Evolutionary conservation across 768 basidiomycete species (phyloP), one percentile per base, ranked within the genome.

Genomic region (Nidularia pulvinata): DNA sequence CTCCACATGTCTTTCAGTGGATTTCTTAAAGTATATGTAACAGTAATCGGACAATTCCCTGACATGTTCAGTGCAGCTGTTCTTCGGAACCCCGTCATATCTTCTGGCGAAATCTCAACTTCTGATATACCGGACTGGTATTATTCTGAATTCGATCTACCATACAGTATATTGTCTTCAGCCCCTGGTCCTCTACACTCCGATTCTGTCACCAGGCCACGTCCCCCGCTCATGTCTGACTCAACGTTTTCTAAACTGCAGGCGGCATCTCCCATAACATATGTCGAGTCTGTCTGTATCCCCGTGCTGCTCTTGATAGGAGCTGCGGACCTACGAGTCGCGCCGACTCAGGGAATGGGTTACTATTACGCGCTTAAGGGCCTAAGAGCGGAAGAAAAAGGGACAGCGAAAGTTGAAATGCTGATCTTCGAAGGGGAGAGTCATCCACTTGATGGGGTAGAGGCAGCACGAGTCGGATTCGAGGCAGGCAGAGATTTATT

Each of bases 101-200:
- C 83, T 3, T 74, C 72, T 0, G 84, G 84, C 9, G 82, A 85
- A 46, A 66, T 84, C 32, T 66, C 79, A 1, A 70, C 69, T 0
- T 80, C 80, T 1, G 89, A 91, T 55, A 89, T 91, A 42, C 80
- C 85, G 6, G 88, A 90, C 59, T 91, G 88, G 88, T 78, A 75
- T 49, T 81, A 69, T 54, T 61, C 74, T 13, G 79, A 81, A 59
- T 77, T 74, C 55, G 68, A 82, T 63, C 56, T 81, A 33, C 59
- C 56, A 65, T 78, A 73, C 58, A 64, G 68, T 30, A 44, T 85
- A 42, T 64, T 64, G 11, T 66, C 75, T 11, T 68, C 71, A 6
- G 63, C 69, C 5, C 13, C 51, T n/a, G 13, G 34, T 55, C 13
- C 68, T 10, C 11, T 13, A 16, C 16, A 42, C 16, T 42, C 16